Evolutionary conservation across 2,329 filamentous ascomycete genomes (phyloP), one percentile per base, ranked within the genome.

Genomic region (Thelonectria rubi): DNA sequence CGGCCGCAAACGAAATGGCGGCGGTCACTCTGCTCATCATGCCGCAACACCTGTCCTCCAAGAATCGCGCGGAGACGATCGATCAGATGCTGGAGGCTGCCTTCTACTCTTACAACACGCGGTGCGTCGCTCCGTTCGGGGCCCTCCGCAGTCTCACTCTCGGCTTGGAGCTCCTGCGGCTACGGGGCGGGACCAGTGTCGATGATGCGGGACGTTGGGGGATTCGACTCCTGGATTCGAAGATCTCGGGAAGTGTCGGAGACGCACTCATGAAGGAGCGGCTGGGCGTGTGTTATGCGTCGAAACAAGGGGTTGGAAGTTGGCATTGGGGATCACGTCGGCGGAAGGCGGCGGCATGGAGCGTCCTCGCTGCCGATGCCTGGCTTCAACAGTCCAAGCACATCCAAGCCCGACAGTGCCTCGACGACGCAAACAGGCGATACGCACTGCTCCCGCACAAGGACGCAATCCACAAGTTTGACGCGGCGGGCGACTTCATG

Each of bases 1-100:
- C 95, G 0, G 94, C 92, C 3, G 91, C 92, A 1, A 94, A 97
- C 75, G 95, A 99, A 80, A 98, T 99, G 94, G 90, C 91, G 30
- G 94, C 92, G 5, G 80, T 97, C 12, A 92, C 92, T 70, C 86
- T 92, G 42, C 85, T 99, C 34, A 84, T 99, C 62, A 89, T 90
- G 70, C 88, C 92, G 0, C 86, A 91, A 62, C 84, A 85, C 15
- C 81, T 91, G 64, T 88, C 88, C 2, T 88, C 90, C 14, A 97
- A 94, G 74, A 87, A 86, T 26, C 88, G 94, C 63, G 81, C 90
- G 1, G 95, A 98, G 70, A 90, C 87, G 5, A 85, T 97, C 40
- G 92, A 96, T 69, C 87, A 92, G 68, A 92, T 95, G 85, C 84
- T 99, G 12, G 94, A 98, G 72, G 91, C 92, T 3, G 92, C 94